Conservation (phyloP, 1,284 basidiomycete species). For the Exobasidium cylindrosporum region DNA sequence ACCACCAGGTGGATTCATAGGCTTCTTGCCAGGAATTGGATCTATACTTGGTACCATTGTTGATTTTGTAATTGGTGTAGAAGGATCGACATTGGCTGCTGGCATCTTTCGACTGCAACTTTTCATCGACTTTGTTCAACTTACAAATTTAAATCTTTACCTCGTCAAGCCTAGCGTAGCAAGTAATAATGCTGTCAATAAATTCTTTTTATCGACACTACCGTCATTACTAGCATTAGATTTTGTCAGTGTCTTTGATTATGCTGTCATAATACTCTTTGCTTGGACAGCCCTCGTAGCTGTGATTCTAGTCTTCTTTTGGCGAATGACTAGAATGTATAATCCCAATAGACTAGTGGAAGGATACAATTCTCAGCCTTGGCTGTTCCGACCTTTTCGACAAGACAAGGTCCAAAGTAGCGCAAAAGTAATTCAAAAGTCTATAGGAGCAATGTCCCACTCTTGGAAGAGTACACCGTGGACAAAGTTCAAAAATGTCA, state of each 20-base stretch:
- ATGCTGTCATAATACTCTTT: conserved; percentile 38
- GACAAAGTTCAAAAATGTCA: conserved; percentile 39
- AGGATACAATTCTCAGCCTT: conserved; percentile 42
- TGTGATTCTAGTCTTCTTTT: conserved; percentile 30
- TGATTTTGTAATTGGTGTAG: conserved; percentile 45
- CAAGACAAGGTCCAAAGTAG: neutral
- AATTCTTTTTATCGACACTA: conserved; percentile 32
- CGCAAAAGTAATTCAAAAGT: conserved; percentile 7
- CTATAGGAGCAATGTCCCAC: conserved; percentile 13
- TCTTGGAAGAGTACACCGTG: conserved; percentile 21
- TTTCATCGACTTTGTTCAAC: conserved; percentile 41
- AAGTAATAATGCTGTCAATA: neutral
- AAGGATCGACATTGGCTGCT: conserved; percentile 42
- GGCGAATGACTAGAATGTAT: conserved; percentile 36
- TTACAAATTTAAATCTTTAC: conserved; percentile 38
- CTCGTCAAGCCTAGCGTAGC: conserved; percentile 22
- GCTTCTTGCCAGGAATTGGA: conserved; percentile 17
- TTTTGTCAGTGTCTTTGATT: conserved; percentile 44
- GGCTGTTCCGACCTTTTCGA: conserved; percentile 23
- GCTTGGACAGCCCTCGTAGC: conserved; percentile 33
- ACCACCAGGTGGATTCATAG: conserved; percentile 39
- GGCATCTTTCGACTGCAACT: conserved; percentile 41
- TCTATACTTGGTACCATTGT: conserved; percentile 39
- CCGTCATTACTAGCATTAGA: conserved; percentile 42
- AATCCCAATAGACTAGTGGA: conserved; percentile 43